Conservation (phyloP, 2,329 filamentous ascomycete species). For the Colletotrichum tropicicola region DNA sequence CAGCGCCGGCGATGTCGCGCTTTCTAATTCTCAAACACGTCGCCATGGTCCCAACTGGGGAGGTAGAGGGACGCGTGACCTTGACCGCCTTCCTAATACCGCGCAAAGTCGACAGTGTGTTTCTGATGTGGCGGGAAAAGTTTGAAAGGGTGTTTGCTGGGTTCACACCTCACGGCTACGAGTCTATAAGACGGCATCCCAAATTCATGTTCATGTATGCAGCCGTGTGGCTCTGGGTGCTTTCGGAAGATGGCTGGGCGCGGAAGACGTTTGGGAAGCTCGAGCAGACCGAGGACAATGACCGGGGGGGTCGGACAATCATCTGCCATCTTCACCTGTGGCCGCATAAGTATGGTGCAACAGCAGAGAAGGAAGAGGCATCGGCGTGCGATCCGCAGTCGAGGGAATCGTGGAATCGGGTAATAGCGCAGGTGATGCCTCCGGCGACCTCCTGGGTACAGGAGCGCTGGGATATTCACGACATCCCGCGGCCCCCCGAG, state of each 20-base stretch:
- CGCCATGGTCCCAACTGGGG: neutral
- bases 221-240: slow-evolving; percentile 7
- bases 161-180: neutral
- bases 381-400: no score
- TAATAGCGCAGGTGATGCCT: no score
- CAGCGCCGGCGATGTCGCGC: neutral
- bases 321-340: no score
- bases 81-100: slow-evolving; percentile 21
- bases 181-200: no score
- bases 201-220: neutral
- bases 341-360: no score
- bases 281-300: no score
- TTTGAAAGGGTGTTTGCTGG: neutral
- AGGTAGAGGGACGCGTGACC: slow-evolving; percentile 20
- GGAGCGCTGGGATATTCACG: no score
- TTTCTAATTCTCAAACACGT: neutral
- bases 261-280: slow-evolving; percentile 11
- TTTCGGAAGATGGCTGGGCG: slow-evolving; percentile 23
- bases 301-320: no score
- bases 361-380: no score
- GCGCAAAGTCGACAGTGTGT: neutral
- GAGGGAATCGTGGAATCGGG: no score
- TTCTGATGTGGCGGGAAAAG: neutral
- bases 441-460: no score
- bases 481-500: no score